phyloP scores from a whole-genome alignment of 192 early-diverging fungal genomes.

The Cladochytrium replicatum region DNA sequence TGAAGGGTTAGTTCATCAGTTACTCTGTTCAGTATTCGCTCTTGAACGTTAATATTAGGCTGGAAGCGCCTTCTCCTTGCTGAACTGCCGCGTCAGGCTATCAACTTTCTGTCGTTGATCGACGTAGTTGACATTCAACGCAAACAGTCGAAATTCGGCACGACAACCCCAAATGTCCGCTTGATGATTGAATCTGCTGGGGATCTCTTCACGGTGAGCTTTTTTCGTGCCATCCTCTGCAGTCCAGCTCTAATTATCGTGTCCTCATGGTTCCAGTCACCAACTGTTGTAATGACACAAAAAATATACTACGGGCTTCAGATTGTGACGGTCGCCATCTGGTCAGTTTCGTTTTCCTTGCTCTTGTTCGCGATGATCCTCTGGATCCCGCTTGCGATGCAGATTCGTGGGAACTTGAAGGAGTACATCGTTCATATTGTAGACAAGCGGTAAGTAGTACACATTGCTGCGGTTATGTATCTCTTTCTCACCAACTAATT shows the following conservation, averaged over 20 bases:
- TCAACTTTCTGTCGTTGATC: constrained; percentile 13
- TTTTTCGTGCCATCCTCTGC: too few relatives aligned
- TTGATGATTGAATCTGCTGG: not conserved
- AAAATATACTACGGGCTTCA: not conserved
- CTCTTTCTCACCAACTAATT: too few relatives aligned
- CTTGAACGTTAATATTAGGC: constrained; percentile 22
- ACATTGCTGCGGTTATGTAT: too few relatives aligned
- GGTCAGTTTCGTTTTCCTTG: not conserved
- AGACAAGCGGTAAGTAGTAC: constrained; percentile 5
- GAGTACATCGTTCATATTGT: not conserved
- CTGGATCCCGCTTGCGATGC: not conserved
- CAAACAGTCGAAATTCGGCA: not conserved
- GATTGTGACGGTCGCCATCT: not conserved
- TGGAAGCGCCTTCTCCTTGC: constrained; percentile 62
- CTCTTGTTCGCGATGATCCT: not conserved
- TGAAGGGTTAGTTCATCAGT: constrained; percentile 25
- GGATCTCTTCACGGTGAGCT: too few relatives aligned
- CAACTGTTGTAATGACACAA: too few relatives aligned
- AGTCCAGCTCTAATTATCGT: too few relatives aligned
- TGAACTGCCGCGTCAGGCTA: constrained; percentile 54
- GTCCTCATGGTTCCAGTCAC: too few relatives aligned
- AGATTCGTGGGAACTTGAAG: constrained; percentile 7
- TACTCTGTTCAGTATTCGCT: not conserved
- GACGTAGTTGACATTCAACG: constrained; percentile 10
- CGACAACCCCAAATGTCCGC: not conserved